Evolutionary conservation across 164 flowering plant genomes (phyloP).

Genomic region (Stephania japonica): DNA sequence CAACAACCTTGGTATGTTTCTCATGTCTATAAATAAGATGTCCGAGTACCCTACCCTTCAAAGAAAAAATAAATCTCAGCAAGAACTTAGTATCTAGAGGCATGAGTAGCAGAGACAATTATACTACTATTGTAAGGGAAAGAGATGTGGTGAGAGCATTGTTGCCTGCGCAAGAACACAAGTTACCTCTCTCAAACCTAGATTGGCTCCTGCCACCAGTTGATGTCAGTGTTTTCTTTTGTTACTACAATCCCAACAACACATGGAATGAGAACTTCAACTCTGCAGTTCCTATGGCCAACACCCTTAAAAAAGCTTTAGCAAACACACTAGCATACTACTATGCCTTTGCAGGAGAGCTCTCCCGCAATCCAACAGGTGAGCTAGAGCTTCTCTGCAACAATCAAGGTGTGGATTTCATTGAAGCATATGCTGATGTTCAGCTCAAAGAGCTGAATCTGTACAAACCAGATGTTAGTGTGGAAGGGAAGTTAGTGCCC

Average conservation of each 20-base stretch:
- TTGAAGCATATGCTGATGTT: conserved; percentile 35
- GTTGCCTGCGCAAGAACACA: conserved; percentile 28
- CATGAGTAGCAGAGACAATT: no score
- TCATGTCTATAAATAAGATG: no score
- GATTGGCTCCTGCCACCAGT: conserved; percentile 31
- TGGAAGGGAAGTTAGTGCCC: conserved; percentile 37
- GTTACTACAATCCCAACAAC: conserved; percentile 17
- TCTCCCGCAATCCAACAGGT: conserved; percentile 16
- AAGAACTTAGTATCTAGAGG: no score
- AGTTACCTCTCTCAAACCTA: conserved; percentile 35
- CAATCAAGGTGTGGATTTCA: conserved; percentile 38
- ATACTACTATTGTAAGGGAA: neutral
- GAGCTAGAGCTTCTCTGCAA: conserved; percentile 33
- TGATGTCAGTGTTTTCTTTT: conserved; percentile 37
- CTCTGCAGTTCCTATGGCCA: conserved; percentile 5
- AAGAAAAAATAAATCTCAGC: no score
- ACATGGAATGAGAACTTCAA: neutral
- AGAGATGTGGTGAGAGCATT: conserved; percentile 15
- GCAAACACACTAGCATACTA: conserved; percentile 18
- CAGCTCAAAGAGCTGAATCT: conserved; percentile 27
- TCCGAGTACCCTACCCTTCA: no score
- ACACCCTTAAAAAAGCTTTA: conserved; percentile 19
- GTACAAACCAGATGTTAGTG: conserved; percentile 33
- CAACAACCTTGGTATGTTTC: no score
- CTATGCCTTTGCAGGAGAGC: conserved; percentile 28